A percentile compares a stretch with the other conserved stretches of the same genome.
phyloP scores from a whole-genome alignment of 768 basidiomycete species.

The Suillus tomentosus region DNA sequence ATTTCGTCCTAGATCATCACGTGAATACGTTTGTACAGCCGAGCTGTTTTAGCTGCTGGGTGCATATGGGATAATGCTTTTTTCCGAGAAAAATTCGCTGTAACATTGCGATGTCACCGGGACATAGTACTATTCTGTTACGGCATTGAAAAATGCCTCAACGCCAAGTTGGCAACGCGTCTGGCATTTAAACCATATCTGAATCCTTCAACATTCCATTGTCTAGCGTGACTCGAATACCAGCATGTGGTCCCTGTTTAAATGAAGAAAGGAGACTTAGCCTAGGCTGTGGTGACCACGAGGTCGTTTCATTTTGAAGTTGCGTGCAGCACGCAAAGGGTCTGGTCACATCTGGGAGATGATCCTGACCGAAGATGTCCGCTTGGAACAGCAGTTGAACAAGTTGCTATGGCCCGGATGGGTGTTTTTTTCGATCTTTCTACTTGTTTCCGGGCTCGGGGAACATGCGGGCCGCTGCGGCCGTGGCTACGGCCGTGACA shows the following conservation, averaged over 20 bases:
- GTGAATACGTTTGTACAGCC: background rate
- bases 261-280: too few relatives aligned
- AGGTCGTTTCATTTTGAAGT: background rate
- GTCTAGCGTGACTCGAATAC: too few relatives aligned
- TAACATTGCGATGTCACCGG: conserved; percentile 1
- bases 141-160: background rate
- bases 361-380: background rate
- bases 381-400: background rate
- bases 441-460: background rate
- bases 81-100: background rate
- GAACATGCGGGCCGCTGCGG: background rate
- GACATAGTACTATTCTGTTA: background rate
- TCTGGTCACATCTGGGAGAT: background rate
- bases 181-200: background rate
- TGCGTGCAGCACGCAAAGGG: background rate
- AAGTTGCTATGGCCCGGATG: background rate
- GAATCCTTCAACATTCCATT: too few relatives aligned
- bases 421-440: background rate
- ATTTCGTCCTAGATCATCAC: background rate
- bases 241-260: too few relatives aligned
- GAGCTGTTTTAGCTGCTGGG: background rate
- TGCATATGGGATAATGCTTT: background rate
- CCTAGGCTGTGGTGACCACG: background rate
- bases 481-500: background rate
- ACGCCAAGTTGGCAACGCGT: background rate